Conservation (phyloP, 2,329 filamentous ascomycete genomes). For the Nemania sp. region DNA sequence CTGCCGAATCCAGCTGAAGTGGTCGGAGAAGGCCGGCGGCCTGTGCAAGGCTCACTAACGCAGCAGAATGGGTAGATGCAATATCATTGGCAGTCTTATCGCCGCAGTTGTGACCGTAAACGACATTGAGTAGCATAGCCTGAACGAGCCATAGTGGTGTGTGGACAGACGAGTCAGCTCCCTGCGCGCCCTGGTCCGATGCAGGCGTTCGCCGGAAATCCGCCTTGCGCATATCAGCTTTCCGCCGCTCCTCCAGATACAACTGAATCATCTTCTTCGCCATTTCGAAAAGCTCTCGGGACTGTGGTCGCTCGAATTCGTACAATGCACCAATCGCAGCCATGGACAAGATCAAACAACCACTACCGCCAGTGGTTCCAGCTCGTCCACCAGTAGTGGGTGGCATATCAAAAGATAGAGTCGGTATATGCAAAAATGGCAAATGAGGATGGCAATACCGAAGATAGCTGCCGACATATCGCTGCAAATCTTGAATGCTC, state of each 20-base stretch:
- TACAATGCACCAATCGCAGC: conserved; percentile 76
- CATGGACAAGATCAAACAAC: conserved; percentile 86
- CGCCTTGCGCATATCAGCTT: conserved; percentile 75
- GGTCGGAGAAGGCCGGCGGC: conserved; percentile 73
- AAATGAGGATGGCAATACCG: conserved; percentile 92
- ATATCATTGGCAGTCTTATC: conserved; percentile 91
- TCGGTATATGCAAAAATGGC: conserved; percentile 92
- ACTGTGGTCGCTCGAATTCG: conserved; percentile 78
- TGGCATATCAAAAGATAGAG: conserved; percentile 84
- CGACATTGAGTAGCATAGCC: conserved; percentile 93
- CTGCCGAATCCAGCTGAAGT: conserved; percentile 49
- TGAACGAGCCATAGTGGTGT: conserved; percentile 95
- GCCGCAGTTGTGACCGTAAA: conserved; percentile 93
- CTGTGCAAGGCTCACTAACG: conserved; percentile 86
- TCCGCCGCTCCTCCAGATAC: conserved; percentile 88
- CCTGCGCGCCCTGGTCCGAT: conserved; percentile 52
- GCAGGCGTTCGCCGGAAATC: conserved; percentile 58
- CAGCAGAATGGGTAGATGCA: conserved; percentile 88
- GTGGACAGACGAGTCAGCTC: conserved; percentile 65
- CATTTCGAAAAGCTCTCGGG: conserved; percentile 86
- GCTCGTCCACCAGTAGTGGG: conserved; percentile 66
- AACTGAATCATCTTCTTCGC: conserved; percentile 94
- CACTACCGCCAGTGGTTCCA: conserved; percentile 73
- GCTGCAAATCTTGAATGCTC: conserved; percentile 82
- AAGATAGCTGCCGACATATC: conserved; percentile 88